phyloP scores from a whole-genome alignment of 192 early-diverging fungal genomes.

The Coemansia sp. region DNA sequence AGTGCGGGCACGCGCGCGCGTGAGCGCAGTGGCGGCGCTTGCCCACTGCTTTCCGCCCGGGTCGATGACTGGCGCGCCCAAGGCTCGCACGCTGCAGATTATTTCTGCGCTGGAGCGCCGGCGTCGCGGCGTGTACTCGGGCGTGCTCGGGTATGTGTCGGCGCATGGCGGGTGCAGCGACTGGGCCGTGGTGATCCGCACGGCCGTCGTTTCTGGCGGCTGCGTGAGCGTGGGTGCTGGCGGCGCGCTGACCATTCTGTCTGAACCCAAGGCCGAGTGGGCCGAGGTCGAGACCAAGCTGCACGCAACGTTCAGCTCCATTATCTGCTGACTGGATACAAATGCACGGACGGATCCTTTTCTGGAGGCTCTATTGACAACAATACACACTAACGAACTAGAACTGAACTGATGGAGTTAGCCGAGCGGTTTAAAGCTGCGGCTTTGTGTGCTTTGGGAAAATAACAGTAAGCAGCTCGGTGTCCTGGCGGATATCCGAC shows the following conservation, averaged over 20 bases:
- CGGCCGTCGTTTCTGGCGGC: conserved; percentile 59
- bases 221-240: conserved; percentile 83
- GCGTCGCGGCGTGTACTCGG: conserved; percentile 83
- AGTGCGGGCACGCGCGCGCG: conserved; percentile 63
- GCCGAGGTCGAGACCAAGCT: conserved; percentile 83
- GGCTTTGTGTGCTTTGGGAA: conserved; percentile 11
- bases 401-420: too few relatives aligned
- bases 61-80: conserved; percentile 98
- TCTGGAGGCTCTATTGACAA: too few relatives aligned
- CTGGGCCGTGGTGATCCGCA: conserved; percentile 90
- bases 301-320: too few relatives aligned
- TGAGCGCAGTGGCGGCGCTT: conserved; percentile 66
- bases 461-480: conserved; percentile 13
- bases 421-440: conserved; percentile 18
- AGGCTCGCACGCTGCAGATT: conserved; percentile 77
- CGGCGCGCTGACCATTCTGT: conserved; percentile 89
- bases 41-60: conserved; percentile 87
- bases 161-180: conserved; percentile 58
- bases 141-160: conserved; percentile 86
- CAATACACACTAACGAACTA: too few relatives aligned
- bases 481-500: conserved; percentile 38
- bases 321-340: too few relatives aligned
- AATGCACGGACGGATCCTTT: too few relatives aligned
- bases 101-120: conserved; percentile 68
- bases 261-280: conserved; percentile 83